Evolutionary conservation across 768 basidiomycete genomes (phyloP), one percentile per base, ranked within the genome.

Genomic region (Pluteus cervinus): DNA sequence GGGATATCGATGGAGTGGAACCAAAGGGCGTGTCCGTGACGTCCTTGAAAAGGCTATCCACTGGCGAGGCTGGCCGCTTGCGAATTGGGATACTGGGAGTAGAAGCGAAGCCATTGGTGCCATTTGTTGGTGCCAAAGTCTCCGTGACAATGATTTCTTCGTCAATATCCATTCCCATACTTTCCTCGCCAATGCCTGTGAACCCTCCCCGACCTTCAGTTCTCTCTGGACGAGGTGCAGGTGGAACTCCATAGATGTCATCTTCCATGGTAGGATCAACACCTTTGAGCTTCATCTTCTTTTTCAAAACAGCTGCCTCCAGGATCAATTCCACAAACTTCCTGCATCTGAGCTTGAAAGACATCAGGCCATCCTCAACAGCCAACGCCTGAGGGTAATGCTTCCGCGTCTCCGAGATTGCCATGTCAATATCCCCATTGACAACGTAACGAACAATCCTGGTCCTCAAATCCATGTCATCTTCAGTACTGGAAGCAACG

Each of bases 321-420:
- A 89, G 52, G 10, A 87, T 73, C 20, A 89, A 71, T 57, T 92
- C 89, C 30, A 92, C 79, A 50, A 92, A 89, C 58, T 83, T 86
- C 49, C 87, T 73, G 60, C 87, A 88, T 17, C 81, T 75, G 48
- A 93, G 59, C 56, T 85, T 86, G 66, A 91, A 86, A n/a, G 74
- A 58, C 61, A 91, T 71, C 11, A 86, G 62, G 7, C 81, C 80
- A 25, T 73, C 70, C 37, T 87, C 81, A 18, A 73, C 73, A 41
- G 72, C 73, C 16, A 92, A 63, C 5, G 82, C 86, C 3, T 59
- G 50, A 0, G 86, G 80, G 52, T 81, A 79, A 41, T 80, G 67
- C 36, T 53, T 58, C 43, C 62, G 60, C 5, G 77, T 73, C 39
- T 77, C 69, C 5, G 62, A 51, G 20, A 91, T 62, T 17, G 85